These are phyloP conservation scores for Mortierella sp. DNA, from an alignment of 371 early-diverging fungal genomes.

Conservation along the genomic window DNA sequence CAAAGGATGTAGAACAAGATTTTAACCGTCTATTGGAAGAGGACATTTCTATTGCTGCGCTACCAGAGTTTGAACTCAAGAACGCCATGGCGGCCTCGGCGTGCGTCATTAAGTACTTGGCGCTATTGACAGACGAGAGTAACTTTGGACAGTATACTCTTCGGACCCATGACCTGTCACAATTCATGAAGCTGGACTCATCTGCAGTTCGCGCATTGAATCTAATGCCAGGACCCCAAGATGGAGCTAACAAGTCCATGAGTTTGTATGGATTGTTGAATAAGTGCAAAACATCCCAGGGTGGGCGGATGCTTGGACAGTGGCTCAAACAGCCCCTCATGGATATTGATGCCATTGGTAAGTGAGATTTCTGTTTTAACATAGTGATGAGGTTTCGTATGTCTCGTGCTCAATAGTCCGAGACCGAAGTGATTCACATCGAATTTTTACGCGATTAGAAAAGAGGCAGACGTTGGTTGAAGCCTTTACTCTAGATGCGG, in stretches of 20 bases:
- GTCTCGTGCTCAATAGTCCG: background rate
- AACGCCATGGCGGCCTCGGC: conserved; percentile 82
- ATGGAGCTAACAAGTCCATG: conserved; percentile 83
- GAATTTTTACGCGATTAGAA: conserved; percentile 49
- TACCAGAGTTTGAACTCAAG: conserved; percentile 86
- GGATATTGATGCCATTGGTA: conserved; percentile 76
- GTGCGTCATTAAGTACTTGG: conserved; percentile 82
- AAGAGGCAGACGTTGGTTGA: conserved; percentile 85
- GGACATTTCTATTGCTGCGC: conserved; percentile 70
- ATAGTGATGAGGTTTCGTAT: background rate
- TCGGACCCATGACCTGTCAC: conserved; percentile 79
- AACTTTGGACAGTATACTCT: conserved; percentile 81
- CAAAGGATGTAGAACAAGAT: conserved; percentile 87
- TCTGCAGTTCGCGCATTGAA: conserved; percentile 92
- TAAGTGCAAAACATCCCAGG: conserved; percentile 92
- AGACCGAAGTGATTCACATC: background rate
- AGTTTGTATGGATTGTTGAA: conserved; percentile 90
- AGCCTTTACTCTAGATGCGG: conserved; percentile 74
- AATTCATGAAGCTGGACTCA: conserved; percentile 93
- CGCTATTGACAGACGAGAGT: conserved; percentile 76
- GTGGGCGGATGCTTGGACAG: conserved; percentile 85
- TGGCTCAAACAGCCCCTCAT: conserved; percentile 97
- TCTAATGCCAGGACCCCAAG: conserved; percentile 81
- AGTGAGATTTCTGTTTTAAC: background rate
- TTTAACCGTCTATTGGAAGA: conserved; percentile 81